Evolutionary conservation across 2,329 filamentous ascomycete species (phyloP).

Genomic region (Fusarium falciforme): DNA sequence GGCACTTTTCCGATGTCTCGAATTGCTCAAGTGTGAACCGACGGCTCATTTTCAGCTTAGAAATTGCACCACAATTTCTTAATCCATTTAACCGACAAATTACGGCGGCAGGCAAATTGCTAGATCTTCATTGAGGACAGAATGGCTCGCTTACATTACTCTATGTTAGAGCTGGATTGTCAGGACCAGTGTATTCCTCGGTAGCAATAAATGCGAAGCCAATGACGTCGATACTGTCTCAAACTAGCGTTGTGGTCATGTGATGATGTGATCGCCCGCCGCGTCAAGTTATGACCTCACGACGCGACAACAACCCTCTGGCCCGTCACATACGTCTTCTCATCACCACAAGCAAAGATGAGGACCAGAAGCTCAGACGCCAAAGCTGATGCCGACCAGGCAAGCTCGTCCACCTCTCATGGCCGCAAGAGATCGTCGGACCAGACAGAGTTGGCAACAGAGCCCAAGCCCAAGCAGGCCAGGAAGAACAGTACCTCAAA

Average conservation of each 20-base stretch:
- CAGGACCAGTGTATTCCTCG: not conserved
- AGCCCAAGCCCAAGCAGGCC: constrained; percentile 9
- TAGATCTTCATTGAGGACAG: not conserved
- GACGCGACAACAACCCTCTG: not conserved
- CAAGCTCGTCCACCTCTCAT: not conserved
- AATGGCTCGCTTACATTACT: not conserved
- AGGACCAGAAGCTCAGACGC: constrained; percentile 5
- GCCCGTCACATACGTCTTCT: not conserved
- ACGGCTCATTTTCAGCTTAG: not conserved
- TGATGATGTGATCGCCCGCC: not conserved
- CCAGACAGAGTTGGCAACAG: not conserved
- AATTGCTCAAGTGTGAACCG: not conserved
- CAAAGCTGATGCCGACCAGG: constrained; percentile 1
- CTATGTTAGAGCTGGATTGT: not conserved
- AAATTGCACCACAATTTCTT: not conserved
- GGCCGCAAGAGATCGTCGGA: constrained; percentile 14
- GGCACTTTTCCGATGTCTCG: not conserved
- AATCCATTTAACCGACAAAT: not conserved
- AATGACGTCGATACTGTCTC: not conserved
- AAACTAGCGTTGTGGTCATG: not conserved
- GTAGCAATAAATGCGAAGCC: not conserved
- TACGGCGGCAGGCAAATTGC: not conserved
- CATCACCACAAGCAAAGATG: not conserved
- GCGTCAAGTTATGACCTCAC: not conserved
- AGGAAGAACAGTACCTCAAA: not conserved